phyloP scores from a whole-genome alignment of 2,329 filamentous ascomycete species.

The Phoma sp. region DNA sequence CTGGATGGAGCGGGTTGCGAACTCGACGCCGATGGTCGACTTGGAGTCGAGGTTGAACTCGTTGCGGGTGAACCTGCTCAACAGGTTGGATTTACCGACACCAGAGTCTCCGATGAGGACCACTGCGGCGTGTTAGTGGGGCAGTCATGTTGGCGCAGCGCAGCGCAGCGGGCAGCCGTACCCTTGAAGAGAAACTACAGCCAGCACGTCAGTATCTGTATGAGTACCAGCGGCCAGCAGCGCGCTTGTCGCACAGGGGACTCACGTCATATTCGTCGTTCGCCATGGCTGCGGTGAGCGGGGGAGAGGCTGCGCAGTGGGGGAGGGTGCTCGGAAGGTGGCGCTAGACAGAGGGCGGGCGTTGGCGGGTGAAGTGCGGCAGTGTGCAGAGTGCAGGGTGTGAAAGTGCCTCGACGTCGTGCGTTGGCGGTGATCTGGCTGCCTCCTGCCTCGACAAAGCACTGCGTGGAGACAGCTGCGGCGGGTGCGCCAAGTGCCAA shows the following conservation, averaged over 20 bases:
- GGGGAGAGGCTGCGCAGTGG: conserved; percentile 19
- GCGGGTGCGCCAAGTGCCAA: conserved; percentile 14
- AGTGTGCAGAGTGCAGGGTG: conserved; percentile 3
- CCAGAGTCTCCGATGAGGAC: conserved; percentile 99
- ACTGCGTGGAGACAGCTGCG: conserved; percentile 19
- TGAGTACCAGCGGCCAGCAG: conserved; percentile 12
- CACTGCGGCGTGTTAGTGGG: conserved; percentile 63
- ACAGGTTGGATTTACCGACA: conserved; percentile 99
- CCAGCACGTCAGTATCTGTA: conserved; percentile 28
- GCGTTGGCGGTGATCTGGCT: conserved; percentile 26
- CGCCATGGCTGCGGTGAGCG: conserved; percentile 70
- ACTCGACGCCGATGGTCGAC: conserved; percentile 99
- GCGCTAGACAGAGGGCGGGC: conserved; percentile 2
- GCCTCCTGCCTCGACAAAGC: conserved; percentile 35
- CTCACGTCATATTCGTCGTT: conserved; percentile 99
- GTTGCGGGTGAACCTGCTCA: conserved; percentile 99
- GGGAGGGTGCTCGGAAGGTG: conserved; percentile 13
- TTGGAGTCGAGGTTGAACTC: conserved; percentile 99
- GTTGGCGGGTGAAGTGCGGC: neutral
- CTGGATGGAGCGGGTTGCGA: conserved; percentile 97
- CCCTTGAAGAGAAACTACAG: conserved; percentile 98
- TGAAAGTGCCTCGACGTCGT: conserved; percentile 8
- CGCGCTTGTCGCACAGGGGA: conserved; percentile 29
- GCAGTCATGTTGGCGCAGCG: conserved; percentile 12
- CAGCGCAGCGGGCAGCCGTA: conserved; percentile 49